Evolutionary conservation across 129 eudicot species (phyloP).

Genomic region (Escallonia rubra): DNA sequence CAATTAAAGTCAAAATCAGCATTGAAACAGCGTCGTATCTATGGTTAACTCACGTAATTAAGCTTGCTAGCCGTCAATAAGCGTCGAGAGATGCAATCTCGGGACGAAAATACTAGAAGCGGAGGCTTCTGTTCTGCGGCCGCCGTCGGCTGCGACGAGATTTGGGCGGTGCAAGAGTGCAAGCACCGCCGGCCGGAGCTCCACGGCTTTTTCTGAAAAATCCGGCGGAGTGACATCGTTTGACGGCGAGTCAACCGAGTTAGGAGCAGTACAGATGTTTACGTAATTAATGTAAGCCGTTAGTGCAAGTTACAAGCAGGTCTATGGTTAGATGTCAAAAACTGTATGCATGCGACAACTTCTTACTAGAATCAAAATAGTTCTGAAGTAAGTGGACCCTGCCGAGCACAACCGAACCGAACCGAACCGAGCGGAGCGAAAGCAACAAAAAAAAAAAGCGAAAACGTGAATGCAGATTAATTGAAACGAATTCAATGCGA

Average conservation of each 20-base stretch:
- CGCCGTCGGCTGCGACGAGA: constrained; percentile 21
- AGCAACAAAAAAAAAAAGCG: too few relatives aligned
- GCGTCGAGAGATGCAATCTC: background rate
- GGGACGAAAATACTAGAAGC: background rate
- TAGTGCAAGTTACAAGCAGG: too few relatives aligned
- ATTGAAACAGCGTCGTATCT: background rate
- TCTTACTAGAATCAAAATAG: too few relatives aligned
- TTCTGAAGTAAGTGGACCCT: too few relatives aligned
- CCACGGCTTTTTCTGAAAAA: constrained; percentile 28
- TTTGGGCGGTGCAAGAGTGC: constrained; percentile 15
- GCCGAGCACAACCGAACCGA: too few relatives aligned
- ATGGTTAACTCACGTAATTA: constrained; percentile 2
- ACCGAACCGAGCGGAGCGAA: too few relatives aligned
- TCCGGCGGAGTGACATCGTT: constrained; percentile 50
- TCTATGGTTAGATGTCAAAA: too few relatives aligned
- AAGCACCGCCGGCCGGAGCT: constrained; percentile 25
- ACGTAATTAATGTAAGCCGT: background rate
- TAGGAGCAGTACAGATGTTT: background rate
- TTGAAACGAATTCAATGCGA: too few relatives aligned
- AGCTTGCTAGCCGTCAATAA: background rate
- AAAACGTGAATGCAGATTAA: too few relatives aligned
- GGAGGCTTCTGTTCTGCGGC: background rate
- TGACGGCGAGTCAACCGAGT: background rate
- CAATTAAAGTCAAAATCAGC: background rate
- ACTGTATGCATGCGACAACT: too few relatives aligned